Base-by-base conservation (phyloP, 148 eudicot species). In the Heliosperma pusillum region DNA sequence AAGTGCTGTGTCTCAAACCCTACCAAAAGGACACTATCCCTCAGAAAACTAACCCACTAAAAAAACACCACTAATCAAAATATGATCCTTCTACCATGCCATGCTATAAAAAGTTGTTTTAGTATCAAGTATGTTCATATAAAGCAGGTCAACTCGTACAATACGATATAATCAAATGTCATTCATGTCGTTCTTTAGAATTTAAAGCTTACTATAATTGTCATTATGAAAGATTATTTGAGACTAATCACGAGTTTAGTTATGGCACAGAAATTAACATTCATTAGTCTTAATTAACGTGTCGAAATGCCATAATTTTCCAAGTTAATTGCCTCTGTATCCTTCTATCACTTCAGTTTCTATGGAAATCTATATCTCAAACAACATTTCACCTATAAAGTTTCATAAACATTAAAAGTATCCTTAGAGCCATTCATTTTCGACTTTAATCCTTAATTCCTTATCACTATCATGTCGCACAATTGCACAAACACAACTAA, bases 31-130 rank as follows among this genome's bases (percentile, higher is more conserved):
- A 79, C 77, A 30, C 26, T 2, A 64, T 40, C 19, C 55, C 55
- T 2, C 8, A 50, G 55, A 62, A 79, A 70, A 50, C 17, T 5
- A 64, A 71, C 70, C 72, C 69, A 71, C 53, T 26, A 40, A 70
- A 71, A 50, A 75, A 80, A 70, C 82, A 75, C 57, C 19, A 55
- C 71, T 45, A 64, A 75, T 80, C 72, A 75, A 80, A 56, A 75
- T 65, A 65, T 53, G 56, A 71, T 36, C 17, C 17, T 70, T 44
- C 57, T 3, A 60, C 66, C 69, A 73, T 70, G 82, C 78, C 66
- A 71, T 75, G 78, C 71, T 44, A 76, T 45, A 19, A 42, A 80
- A 76, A 76, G 73, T 45, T 57, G 20, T 33, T 57, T 47, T 69
- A 80, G 59, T 61, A 80, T 80, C 79, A 75, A 71, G 70, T 71